phyloP scores from a whole-genome alignment of 805 yeast species.

The Starmerella apis region DNA sequence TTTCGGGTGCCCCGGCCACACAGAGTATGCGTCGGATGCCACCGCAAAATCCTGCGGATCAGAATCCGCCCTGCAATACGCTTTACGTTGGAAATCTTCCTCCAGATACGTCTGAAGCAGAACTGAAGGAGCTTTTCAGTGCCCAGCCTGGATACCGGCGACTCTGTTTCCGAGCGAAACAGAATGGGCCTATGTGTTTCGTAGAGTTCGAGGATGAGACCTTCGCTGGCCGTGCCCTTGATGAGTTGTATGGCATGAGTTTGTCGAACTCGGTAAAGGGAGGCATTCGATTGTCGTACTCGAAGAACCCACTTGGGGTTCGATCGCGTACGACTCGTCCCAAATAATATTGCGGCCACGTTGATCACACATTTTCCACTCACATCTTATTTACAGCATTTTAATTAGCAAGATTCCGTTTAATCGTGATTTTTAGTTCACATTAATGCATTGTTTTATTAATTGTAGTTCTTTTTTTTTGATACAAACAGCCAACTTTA shows the following conservation, averaged over 20 bases:
- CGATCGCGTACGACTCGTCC: conserved; percentile 44
- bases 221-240: conserved; percentile 85
- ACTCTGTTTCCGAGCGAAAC: conserved; percentile 79
- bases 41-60: conserved; percentile 93
- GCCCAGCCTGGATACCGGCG: conserved; percentile 89
- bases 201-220: conserved; percentile 96
- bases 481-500: not conserved
- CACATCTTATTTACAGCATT: no score
- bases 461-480: not conserved
- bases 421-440: not conserved
- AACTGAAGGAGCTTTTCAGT: conserved; percentile 73
- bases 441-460: conserved; percentile 3
- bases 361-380: no score
- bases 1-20: not conserved
- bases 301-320: conserved; percentile 94
- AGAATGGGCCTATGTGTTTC: conserved; percentile 94
- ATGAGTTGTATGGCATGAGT: conserved; percentile 86
- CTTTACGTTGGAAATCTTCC: conserved; percentile 94
- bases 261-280: conserved; percentile 84
- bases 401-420: no score
- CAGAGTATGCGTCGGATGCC: conserved; percentile 27
- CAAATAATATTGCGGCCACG: not conserved
- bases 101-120: conserved; percentile 92
- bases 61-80: conserved; percentile 97
- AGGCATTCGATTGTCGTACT: conserved; percentile 85